These are phyloP conservation scores for Tillandsia fasciculata DNA, from an alignment of 176 grass and related monocot genomes.

Conservation along the genomic window DNA sequence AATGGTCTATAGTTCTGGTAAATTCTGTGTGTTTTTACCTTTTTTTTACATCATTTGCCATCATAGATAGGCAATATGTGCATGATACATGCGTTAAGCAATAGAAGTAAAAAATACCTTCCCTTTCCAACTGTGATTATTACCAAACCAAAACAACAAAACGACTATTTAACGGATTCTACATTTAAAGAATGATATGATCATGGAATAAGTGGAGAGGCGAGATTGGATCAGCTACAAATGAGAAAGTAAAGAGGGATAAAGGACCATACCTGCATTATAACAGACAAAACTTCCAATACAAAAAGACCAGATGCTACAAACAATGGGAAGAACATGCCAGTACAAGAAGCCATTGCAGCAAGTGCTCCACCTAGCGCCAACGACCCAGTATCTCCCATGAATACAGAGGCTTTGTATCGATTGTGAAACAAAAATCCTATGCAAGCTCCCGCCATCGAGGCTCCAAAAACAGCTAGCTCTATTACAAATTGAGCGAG, in stretches of 20 bases:
- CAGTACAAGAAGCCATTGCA: conserved; percentile 70
- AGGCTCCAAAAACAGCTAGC: conserved; percentile 79
- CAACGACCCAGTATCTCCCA: conserved; percentile 70
- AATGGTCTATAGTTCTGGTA: no score
- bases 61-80: no score
- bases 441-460: conserved; percentile 81
- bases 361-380: conserved; percentile 76
- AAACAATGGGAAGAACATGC: conserved; percentile 89
- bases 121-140: no score
- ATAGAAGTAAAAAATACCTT: no score
- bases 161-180: background rate
- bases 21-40: no score
- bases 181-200: background rate
- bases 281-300: conserved; percentile 48
- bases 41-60: no score
- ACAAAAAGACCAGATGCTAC: conserved; percentile 52
- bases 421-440: conserved; percentile 92
- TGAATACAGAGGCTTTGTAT: conserved; percentile 68
- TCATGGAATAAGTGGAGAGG: background rate
- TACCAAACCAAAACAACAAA: no score
- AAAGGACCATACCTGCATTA: conserved; percentile 53
- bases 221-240: background rate
- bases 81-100: no score
- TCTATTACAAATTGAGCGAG: conserved; percentile 35
- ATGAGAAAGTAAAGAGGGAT: conserved; percentile 3